Evolutionary conservation across 176 grass and related monocot genomes (phyloP).

Genomic region (Triticum dicoccoides): DNA sequence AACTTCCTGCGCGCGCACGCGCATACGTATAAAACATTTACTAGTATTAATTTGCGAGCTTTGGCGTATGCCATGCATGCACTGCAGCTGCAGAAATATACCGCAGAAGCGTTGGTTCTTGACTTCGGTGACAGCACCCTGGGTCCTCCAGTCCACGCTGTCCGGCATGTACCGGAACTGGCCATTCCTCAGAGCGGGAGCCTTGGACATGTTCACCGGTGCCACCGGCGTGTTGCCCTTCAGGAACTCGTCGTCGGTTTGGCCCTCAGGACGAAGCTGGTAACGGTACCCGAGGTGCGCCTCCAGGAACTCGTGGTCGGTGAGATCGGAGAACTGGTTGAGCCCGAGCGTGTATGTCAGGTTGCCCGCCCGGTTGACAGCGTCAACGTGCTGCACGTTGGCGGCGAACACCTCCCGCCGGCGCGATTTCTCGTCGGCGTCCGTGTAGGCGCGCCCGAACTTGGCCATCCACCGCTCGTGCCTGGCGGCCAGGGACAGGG

Average conservation of each 20-base stretch:
- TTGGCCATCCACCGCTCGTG: slow-evolving; percentile 50
- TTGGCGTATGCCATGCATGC: neutral
- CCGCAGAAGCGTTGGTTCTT: slow-evolving; percentile 46
- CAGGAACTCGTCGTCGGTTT: too few species aligned
- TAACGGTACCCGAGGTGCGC: neutral
- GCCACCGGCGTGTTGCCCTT: neutral
- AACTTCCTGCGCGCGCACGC: slow-evolving; percentile 24
- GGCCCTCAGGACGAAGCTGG: neutral
- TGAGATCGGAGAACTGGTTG: slow-evolving; percentile 46
- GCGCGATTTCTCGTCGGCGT: slow-evolving; percentile 34
- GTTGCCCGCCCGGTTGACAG: slow-evolving; percentile 34
- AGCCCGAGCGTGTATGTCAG: slow-evolving; percentile 41
- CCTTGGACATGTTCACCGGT: neutral
- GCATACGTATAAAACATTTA: neutral
- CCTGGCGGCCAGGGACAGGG: neutral
- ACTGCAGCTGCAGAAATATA: neutral
- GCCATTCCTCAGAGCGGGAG: neutral
- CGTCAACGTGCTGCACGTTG: slow-evolving; percentile 37
- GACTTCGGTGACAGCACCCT: slow-evolving; percentile 38
- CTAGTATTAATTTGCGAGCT: neutral
- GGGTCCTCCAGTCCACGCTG: slow-evolving; percentile 41
- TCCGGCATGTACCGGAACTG: neutral
- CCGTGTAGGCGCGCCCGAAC: slow-evolving; percentile 37
- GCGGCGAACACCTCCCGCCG: slow-evolving; percentile 36
- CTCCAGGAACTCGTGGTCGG: slow-evolving; percentile 38